phyloP scores from a whole-genome alignment of 1,284 basidiomycete genomes.

The Sanghuangporus weigelae region DNA sequence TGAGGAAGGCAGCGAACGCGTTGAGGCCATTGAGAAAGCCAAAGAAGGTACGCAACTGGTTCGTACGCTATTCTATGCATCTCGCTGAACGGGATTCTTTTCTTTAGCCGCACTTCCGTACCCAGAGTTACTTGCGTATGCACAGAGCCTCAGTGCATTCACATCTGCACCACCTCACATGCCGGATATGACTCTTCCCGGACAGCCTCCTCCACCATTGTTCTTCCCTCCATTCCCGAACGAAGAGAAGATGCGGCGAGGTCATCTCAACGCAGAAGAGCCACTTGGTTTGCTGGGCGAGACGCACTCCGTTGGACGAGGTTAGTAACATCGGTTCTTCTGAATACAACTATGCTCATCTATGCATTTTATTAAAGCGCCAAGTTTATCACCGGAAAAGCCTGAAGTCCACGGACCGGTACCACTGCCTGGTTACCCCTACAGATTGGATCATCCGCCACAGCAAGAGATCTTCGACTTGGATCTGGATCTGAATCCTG shows the following conservation, averaged over 20 bases:
- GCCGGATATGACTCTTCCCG: conserved; percentile 61
- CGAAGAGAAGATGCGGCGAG: conserved; percentile 80
- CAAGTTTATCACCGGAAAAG: conserved; percentile 52
- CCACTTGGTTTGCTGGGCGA: conserved; percentile 72
- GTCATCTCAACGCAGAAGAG: conserved; percentile 69
- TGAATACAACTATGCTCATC: conserved; percentile 4
- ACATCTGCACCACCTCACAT: conserved; percentile 81
- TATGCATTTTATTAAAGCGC: conserved; percentile 32
- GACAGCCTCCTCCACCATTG: conserved; percentile 64
- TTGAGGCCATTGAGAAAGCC: conserved; percentile 63
- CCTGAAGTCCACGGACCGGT: conserved; percentile 42
- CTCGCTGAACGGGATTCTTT: background rate
- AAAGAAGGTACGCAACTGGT: conserved; percentile 49
- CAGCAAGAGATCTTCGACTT: conserved; percentile 62
- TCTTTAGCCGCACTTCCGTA: conserved; percentile 66
- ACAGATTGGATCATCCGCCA: conserved; percentile 60
- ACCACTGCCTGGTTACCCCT: conserved; percentile 54
- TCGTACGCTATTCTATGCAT: background rate
- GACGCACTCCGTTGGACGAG: conserved; percentile 69
- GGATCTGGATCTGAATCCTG: conserved; percentile 75
- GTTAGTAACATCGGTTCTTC: conserved; percentile 36
- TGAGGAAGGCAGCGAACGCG: conserved; percentile 63
- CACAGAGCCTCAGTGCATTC: conserved; percentile 74
- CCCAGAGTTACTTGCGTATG: conserved; percentile 73
- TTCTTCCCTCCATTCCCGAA: conserved; percentile 85